Conservation (phyloP, 768 basidiomycete genomes). For the Lactarius hatsudake region DNA sequence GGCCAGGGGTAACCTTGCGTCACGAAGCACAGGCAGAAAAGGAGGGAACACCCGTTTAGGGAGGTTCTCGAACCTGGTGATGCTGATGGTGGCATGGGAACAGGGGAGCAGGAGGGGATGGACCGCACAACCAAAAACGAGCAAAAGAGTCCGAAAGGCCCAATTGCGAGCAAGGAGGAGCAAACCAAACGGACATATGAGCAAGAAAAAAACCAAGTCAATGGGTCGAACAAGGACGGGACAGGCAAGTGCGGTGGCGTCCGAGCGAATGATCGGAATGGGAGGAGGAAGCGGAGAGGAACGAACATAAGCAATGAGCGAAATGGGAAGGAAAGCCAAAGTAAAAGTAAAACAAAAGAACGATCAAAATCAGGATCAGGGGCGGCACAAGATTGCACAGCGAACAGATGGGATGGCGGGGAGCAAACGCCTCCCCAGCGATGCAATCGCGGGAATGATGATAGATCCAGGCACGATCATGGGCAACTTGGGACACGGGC, state of each 20-base stretch:
- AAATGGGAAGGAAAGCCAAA: not conserved
- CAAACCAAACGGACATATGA: not conserved
- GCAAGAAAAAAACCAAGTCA: not conserved
- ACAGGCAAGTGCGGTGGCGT: not conserved
- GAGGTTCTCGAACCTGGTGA: not conserved
- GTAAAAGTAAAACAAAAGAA: not conserved
- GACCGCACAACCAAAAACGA: not conserved
- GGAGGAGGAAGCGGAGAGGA: not conserved
- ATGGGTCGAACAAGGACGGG: not conserved
- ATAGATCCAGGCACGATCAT: conserved; percentile 16
- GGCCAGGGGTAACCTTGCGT: not conserved
- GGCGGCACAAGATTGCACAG: not conserved
- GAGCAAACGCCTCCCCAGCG: not conserved
- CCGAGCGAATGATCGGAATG: not conserved
- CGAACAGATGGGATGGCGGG: not conserved
- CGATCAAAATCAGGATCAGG: not conserved
- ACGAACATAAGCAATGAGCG: not conserved
- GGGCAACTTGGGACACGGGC: not conserved
- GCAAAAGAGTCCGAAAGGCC: not conserved
- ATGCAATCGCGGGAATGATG: not conserved
- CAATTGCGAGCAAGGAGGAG: not conserved
- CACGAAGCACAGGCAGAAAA: not conserved
- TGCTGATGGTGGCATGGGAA: not conserved
- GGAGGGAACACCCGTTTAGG: not conserved
- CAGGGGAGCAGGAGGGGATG: not conserved